Base-by-base conservation (phyloP, 1,284 basidiomycete genomes). In the Exobasidium cylindrosporum region DNA sequence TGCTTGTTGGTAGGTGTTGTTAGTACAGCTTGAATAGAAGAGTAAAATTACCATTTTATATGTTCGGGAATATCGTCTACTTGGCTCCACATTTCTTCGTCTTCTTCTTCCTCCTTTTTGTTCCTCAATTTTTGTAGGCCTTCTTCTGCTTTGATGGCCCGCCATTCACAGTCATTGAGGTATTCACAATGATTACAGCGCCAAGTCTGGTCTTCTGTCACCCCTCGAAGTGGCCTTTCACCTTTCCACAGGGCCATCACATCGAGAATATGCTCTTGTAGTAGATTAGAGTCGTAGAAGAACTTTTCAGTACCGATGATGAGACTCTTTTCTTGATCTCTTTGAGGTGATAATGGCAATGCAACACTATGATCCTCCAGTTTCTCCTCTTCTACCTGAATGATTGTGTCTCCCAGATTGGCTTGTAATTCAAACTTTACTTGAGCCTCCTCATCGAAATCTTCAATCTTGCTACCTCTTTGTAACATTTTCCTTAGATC, bases 121-220 rank as follows among this genome's bases (percentile, higher is more conserved):
- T 50, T 13, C 26, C n/a, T 50, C 13, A 24, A 14, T 28, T 50
- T 55, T 14, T 55, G 14, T 32, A 35, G 32, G 21, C 23, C 53
- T 35, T 52, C 61, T 26, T 58, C 35, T 1, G 59, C 69, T 56
- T 57, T 65, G 28, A 54, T 40, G 3, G 47, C 57, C 7, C 76
- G 64, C 76, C 76, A 78, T 58, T 78, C 76, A 53, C 76, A 78
- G 0, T 65, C 70, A 2, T 74, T 61, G 2, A 60, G 61, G 67
- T 67, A 78, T 46, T 70, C 72, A 61, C 76, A 78, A 4, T 58
- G 61, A 61, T 67, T 64, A 40, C 76, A 78, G 1, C 73, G 59
- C 14, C 62, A 53, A 0, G 74, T 67, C 35, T 71, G 63, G 1
- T 55, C 32, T 14, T 66, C 30, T 0, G 26, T 24, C 0, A 78